These are phyloP conservation scores for Bruguiera sexangula DNA, from an alignment of 345 rosid genomes.

Conservation along the genomic window DNA sequence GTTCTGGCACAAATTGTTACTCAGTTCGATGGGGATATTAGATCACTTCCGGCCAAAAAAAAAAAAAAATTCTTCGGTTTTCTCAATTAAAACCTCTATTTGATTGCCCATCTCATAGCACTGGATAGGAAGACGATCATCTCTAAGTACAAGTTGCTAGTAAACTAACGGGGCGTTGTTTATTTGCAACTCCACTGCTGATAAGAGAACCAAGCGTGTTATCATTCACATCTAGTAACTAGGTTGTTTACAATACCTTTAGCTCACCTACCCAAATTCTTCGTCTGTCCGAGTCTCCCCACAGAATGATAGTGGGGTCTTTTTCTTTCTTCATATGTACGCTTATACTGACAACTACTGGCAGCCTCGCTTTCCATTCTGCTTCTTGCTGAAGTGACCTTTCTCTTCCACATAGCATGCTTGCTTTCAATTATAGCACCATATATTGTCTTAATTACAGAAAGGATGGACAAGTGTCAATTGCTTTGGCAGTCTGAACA, in stretches of 20 bases:
- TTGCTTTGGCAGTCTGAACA: not conserved
- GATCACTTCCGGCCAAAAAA: not conserved
- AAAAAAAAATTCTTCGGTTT: not conserved
- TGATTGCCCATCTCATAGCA: too few relatives aligned
- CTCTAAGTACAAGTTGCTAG: too few relatives aligned
- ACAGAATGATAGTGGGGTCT: constrained; percentile 4
- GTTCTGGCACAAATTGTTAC: not conserved
- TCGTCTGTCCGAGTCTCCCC: not conserved
- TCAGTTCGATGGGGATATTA: not conserved
- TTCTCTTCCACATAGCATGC: not conserved
- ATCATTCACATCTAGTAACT: too few relatives aligned
- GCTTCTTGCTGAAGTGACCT: not conserved
- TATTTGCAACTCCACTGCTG: too few relatives aligned
- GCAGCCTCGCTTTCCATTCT: not conserved
- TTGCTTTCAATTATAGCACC: constrained; percentile 5
- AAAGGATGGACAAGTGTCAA: not conserved
- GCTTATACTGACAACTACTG: constrained; percentile 13
- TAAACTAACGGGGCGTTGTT: too few relatives aligned
- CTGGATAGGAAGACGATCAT: too few relatives aligned
- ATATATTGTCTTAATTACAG: not conserved
- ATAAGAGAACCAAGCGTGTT: too few relatives aligned
- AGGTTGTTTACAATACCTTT: not conserved
- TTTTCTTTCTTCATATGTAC: not conserved
- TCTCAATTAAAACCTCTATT: not conserved
- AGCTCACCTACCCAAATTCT: constrained; percentile 1